Evolutionary conservation across 495 filamentous ascomycete genomes (phyloP).

Genomic region (Hypomontagnella monticulosa): DNA sequence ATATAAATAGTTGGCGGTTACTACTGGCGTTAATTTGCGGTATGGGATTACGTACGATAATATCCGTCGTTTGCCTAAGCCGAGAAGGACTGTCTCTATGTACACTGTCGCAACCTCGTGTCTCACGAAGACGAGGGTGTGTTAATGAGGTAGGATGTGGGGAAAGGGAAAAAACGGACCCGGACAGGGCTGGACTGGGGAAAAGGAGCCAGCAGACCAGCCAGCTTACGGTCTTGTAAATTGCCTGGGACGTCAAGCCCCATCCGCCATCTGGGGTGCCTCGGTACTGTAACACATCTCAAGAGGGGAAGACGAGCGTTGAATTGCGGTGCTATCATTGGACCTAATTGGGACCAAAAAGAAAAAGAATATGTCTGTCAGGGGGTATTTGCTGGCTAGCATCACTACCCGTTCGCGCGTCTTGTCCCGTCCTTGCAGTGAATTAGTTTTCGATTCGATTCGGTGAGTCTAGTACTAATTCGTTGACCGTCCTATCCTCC

Average conservation of each 20-base stretch:
- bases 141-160: constrained; percentile 30
- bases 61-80: constrained; percentile 40
- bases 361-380: constrained; percentile 10
- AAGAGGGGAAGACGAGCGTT: constrained; percentile 2
- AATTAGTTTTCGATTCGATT: constrained; percentile 17
- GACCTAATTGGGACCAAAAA: background rate
- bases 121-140: constrained; percentile 18
- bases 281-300: constrained; percentile 10
- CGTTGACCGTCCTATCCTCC: constrained; percentile 10
- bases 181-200: constrained; percentile 20
- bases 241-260: background rate
- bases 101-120: constrained; percentile 26
- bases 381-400: constrained; percentile 11
- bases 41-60: constrained; percentile 3
- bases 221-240: background rate
- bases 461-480: constrained; percentile 24
- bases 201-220: constrained; percentile 1
- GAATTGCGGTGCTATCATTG: constrained; percentile 11
- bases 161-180: constrained; percentile 27
- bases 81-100: constrained; percentile 15
- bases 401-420: constrained; percentile 13
- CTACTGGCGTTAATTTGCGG: constrained; percentile 18
- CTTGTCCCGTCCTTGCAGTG: constrained; percentile 10
- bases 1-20: background rate
- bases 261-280: constrained; percentile 1